phyloP scores from a whole-genome alignment of 1,139 yeast genomes.

The Debaryomycetaceae sp. region DNA sequence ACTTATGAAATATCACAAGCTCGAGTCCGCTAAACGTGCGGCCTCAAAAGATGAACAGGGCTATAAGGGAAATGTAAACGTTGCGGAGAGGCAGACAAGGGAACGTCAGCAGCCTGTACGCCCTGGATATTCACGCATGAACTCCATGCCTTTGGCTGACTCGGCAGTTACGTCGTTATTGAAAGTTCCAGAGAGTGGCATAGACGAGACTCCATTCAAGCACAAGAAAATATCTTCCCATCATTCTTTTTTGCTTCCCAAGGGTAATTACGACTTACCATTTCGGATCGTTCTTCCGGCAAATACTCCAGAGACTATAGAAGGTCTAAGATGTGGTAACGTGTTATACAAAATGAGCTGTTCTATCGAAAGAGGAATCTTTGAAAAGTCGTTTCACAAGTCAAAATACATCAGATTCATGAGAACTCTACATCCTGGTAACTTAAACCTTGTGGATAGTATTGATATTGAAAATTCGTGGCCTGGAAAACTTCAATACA shows the following conservation, averaged over 20 bases:
- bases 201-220: constrained; percentile 45
- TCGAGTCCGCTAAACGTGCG: constrained; percentile 5
- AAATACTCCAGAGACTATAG: constrained; percentile 62
- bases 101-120: constrained; percentile 8
- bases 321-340: constrained; percentile 57
- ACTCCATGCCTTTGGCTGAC: constrained; percentile 14
- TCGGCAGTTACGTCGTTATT: constrained; percentile 5
- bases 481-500: constrained; percentile 65
- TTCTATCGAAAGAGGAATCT: constrained; percentile 50
- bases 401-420: constrained; percentile 33
- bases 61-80: not conserved
- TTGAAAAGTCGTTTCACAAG: constrained; percentile 38
- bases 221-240: constrained; percentile 16
- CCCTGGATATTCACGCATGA: constrained; percentile 17
- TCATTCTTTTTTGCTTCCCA: constrained; percentile 49
- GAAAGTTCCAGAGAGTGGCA: constrained; percentile 34
- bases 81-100: not conserved
- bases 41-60: constrained; percentile 10
- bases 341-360: constrained; percentile 55
- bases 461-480: constrained; percentile 60
- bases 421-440: constrained; percentile 53
- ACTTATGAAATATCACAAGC: constrained; percentile 15
- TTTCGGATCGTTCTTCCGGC: constrained; percentile 56
- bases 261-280: constrained; percentile 68
- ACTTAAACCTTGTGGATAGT: constrained; percentile 49